Percentiles rank a stretch among this genome's conserved stretches.
These are phyloP conservation scores for Taphrina deformans DNA, from an alignment of 1,139 yeast genomes.

Conservation along the genomic window DNA sequence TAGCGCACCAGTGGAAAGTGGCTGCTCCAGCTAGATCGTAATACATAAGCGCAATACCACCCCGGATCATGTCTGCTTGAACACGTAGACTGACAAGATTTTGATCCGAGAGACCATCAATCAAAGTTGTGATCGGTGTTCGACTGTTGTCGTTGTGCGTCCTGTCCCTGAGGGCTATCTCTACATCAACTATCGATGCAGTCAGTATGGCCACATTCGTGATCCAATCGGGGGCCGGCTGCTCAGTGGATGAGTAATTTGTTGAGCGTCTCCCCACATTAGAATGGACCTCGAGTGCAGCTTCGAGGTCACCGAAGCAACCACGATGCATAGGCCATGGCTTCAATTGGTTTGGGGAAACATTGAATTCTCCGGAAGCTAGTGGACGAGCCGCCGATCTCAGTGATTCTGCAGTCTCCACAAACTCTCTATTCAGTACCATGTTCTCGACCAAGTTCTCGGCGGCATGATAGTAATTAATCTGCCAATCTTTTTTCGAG, in stretches of 20 bases:
- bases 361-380: background rate
- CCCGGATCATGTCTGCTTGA: slow-evolving; percentile 5
- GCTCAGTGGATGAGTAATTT: background rate
- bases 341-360: background rate
- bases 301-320: background rate
- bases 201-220: background rate
- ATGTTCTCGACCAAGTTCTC: background rate
- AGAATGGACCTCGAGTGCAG: background rate
- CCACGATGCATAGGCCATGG: background rate
- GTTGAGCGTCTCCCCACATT: background rate
- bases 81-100: slow-evolving; percentile 15
- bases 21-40: background rate
- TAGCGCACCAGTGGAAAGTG: too few species aligned
- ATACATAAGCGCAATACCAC: background rate
- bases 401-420: background rate
- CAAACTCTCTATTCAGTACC: background rate
- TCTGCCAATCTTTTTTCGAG: background rate
- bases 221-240: background rate
- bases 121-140: background rate
- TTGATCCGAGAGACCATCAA: slow-evolving; percentile 26
- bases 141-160: slow-evolving; percentile 24
- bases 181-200: slow-evolving; percentile 22
- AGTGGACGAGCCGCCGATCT: background rate
- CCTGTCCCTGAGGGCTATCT: slow-evolving; percentile 25
- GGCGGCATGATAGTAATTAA: background rate